Evolutionary conservation across 2,329 filamentous ascomycete genomes (phyloP).

Genomic region (Helotiales sp.): DNA sequence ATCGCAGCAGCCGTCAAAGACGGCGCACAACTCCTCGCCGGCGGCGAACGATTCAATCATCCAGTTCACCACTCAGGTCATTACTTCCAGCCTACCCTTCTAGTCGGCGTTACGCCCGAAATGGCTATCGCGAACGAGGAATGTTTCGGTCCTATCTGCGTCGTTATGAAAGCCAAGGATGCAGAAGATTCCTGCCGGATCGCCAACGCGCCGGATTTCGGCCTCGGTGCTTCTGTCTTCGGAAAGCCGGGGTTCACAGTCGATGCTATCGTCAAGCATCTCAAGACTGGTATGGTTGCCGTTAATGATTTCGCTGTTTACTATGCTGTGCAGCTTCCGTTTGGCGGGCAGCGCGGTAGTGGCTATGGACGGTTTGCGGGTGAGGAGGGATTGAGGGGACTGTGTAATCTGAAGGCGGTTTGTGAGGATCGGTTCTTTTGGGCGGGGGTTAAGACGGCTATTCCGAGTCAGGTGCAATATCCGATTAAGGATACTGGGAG

Average conservation of each 20-base stretch:
- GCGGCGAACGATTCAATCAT: conserved; percentile 75
- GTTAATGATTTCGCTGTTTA: conserved; percentile 95
- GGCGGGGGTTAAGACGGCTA: conserved; percentile 72
- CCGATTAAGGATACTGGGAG: conserved; percentile 69
- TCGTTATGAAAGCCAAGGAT: conserved; percentile 76
- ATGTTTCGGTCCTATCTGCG: conserved; percentile 90
- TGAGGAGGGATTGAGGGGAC: conserved; percentile 79
- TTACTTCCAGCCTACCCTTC: conserved; percentile 90
- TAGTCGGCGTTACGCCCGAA: conserved; percentile 82
- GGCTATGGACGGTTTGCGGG: conserved; percentile 94
- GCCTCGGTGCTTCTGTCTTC: conserved; percentile 88
- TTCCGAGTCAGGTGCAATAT: conserved; percentile 81
- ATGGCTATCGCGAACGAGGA: conserved; percentile 92
- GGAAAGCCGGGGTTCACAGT: conserved; percentile 70
- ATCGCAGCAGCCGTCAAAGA: conserved; percentile 76
- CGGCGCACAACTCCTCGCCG: conserved; percentile 81
- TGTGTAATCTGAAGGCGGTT: conserved; percentile 89
- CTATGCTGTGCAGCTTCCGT: conserved; percentile 93
- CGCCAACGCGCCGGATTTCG: conserved; percentile 84
- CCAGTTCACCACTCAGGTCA: conserved; percentile 77
- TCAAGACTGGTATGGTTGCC: conserved; percentile 87
- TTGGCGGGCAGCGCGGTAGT: conserved; percentile 79
- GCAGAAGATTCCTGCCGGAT: conserved; percentile 70
- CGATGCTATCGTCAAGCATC: conserved; percentile 64
- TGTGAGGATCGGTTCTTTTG: conserved; percentile 74